Evolutionary conservation across 352 stramenopile species (phyloP).

Genomic region (Pythium oligandrum): DNA sequence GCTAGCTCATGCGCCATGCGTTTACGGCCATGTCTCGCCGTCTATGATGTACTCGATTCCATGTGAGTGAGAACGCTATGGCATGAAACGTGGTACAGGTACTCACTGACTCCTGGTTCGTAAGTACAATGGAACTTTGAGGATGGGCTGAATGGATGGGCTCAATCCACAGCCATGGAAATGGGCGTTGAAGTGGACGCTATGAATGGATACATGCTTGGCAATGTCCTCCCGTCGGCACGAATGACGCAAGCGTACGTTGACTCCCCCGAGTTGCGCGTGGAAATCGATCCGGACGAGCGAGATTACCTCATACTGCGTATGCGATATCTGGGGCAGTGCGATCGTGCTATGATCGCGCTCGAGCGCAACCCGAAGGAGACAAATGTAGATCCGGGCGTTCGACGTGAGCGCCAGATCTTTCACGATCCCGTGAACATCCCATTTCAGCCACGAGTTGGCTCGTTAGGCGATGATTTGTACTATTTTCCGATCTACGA

Average conservation of each 20-base stretch:
- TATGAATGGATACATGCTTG: conserved; percentile 33
- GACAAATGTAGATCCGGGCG: conserved; percentile 22
- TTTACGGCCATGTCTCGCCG: background rate
- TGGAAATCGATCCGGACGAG: conserved; percentile 42
- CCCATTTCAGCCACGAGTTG: conserved; percentile 36
- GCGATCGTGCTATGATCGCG: conserved; percentile 45
- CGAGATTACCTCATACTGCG: conserved; percentile 50
- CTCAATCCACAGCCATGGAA: conserved; percentile 50
- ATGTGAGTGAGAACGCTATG: conserved; percentile 11
- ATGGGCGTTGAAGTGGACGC: conserved; percentile 62
- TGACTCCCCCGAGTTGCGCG: conserved; percentile 52
- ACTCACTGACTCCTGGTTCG: no score
- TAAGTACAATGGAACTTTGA: conserved; percentile 61
- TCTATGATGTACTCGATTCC: conserved; percentile 36
- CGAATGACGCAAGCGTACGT: conserved; percentile 37
- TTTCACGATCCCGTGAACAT: conserved; percentile 50
- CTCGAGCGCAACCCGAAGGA: conserved; percentile 41
- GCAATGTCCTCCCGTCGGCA: conserved; percentile 33
- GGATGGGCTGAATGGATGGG: conserved; percentile 55
- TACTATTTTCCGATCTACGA: conserved; percentile 66
- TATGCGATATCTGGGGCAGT: conserved; percentile 58
- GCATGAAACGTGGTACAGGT: no score
- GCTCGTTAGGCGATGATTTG: conserved; percentile 28
- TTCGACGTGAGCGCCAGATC: conserved; percentile 17
- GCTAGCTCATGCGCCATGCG: no score